phyloP scores from a whole-genome alignment of 495 filamentous ascomycete species.

The Xylaria castorea region DNA sequence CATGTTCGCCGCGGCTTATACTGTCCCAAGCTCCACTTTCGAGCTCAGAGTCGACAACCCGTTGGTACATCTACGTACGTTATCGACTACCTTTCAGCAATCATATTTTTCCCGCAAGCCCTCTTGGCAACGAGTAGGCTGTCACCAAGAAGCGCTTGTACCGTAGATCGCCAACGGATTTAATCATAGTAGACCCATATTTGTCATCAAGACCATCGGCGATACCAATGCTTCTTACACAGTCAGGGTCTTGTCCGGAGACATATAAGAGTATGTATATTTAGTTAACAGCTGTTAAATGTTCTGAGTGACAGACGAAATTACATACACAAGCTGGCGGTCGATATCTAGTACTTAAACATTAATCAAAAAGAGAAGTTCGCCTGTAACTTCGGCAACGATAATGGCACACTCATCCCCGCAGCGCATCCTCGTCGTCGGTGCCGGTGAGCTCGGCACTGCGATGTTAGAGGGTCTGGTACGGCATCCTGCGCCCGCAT shows the following conservation, averaged over 20 bases:
- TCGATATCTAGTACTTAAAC: neutral
- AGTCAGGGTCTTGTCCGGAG: neutral
- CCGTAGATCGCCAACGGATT: neutral
- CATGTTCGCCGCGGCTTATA: neutral
- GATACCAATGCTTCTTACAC: neutral
- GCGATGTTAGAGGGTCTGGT: slow-evolving; percentile 58
- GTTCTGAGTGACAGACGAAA: too few species aligned
- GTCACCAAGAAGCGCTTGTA: neutral
- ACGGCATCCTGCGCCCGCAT: slow-evolving; percentile 43
- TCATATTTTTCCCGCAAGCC: too few species aligned
- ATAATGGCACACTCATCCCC: slow-evolving; percentile 3
- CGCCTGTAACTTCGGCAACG: neutral
- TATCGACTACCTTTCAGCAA: neutral
- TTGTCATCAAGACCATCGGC: slow-evolving; percentile 18
- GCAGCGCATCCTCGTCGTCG: slow-evolving; percentile 61
- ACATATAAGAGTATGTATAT: neutral
- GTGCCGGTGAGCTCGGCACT: slow-evolving; percentile 66
- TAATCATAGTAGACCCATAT: neutral
- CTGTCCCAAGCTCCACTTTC: neutral
- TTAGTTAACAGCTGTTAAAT: neutral
- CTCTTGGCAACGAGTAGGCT: neutral
- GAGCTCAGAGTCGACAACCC: neutral
- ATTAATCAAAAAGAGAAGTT: neutral
- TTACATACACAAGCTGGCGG: neutral
- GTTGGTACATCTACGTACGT: neutral